Conservation (phyloP, 495 filamentous ascomycete genomes). For the Xylaria castorea region DNA sequence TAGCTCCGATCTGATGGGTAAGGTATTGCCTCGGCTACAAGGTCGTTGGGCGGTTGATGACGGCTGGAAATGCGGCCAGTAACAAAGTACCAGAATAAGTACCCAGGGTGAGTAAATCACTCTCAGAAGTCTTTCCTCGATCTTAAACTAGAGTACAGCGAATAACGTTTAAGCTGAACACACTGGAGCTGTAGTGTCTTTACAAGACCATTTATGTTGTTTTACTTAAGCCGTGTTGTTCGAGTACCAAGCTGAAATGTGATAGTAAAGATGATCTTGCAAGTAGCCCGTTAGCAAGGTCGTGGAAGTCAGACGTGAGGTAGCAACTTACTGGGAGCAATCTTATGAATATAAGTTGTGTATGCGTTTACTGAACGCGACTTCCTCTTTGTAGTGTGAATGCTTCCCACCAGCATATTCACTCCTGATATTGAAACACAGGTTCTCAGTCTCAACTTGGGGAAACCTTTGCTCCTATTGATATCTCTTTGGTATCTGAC, state of each 20-base stretch:
- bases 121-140: background rate
- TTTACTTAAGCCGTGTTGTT: background rate
- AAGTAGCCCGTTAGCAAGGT: background rate
- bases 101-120: background rate
- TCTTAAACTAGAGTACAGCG: background rate
- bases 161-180: background rate
- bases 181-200: background rate
- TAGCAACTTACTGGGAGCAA: slow-evolving; percentile 3
- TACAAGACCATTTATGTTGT: background rate
- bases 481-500: background rate
- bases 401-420: slow-evolving; percentile 28
- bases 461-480: background rate
- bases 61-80: background rate
- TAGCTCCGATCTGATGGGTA: background rate
- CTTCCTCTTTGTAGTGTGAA: slow-evolving; percentile 29
- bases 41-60: background rate
- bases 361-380: slow-evolving; percentile 25
- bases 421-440: slow-evolving; percentile 20
- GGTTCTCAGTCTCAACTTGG: background rate
- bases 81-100: background rate
- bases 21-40: slow-evolving; percentile 7
- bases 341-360: slow-evolving; percentile 7
- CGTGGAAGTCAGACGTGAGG: background rate
- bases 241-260: background rate
- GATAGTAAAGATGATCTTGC: background rate